Conservation (phyloP, 768 basidiomycete genomes). For the Sutorius australiensis region DNA sequence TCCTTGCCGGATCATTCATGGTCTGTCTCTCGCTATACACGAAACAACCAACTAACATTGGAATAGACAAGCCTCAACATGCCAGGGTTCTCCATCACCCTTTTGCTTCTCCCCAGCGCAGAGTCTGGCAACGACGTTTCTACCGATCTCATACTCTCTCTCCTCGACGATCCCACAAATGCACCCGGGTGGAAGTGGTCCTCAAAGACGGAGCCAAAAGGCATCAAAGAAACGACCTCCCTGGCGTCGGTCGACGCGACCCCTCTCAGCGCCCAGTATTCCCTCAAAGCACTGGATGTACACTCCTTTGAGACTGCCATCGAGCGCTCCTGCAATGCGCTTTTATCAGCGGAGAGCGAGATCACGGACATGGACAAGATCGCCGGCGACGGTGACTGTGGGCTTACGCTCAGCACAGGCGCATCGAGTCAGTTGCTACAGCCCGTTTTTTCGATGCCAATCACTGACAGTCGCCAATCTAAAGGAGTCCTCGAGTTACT, state of each 20-base stretch:
- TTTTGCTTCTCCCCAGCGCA: slow-evolving; percentile 65
- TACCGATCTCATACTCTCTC: slow-evolving; percentile 48
- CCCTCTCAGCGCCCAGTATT: slow-evolving; percentile 1
- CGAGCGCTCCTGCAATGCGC: slow-evolving; percentile 54
- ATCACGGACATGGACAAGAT: slow-evolving; percentile 90
- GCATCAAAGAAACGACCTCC: slow-evolving; percentile 12
- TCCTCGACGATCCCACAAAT: slow-evolving; percentile 64
- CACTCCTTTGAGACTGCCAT: slow-evolving; percentile 53
- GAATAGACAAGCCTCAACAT: slow-evolving; percentile 82
- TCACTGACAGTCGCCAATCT: not conserved
- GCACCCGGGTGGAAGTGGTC: slow-evolving; percentile 89
- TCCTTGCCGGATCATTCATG: slow-evolving; percentile 85
- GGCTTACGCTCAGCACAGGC: slow-evolving; percentile 68
- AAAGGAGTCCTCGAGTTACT: slow-evolving; percentile 62
- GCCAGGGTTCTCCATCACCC: slow-evolving; percentile 86
- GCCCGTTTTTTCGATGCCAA: not conserved
- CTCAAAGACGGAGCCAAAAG: slow-evolving; percentile 40
- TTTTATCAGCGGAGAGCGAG: slow-evolving; percentile 79
- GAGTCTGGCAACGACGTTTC: slow-evolving; percentile 38
- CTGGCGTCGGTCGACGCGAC: slow-evolving; percentile 11
- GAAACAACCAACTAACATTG: not conserved
- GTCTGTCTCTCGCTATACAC: slow-evolving; percentile 33
- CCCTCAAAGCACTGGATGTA: slow-evolving; percentile 41
- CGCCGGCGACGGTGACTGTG: slow-evolving; percentile 86
- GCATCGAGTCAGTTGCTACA: slow-evolving; percentile 51